Base-by-base conservation (phyloP, 495 filamentous ascomycete species). In the Penicillium riverlandense region DNA sequence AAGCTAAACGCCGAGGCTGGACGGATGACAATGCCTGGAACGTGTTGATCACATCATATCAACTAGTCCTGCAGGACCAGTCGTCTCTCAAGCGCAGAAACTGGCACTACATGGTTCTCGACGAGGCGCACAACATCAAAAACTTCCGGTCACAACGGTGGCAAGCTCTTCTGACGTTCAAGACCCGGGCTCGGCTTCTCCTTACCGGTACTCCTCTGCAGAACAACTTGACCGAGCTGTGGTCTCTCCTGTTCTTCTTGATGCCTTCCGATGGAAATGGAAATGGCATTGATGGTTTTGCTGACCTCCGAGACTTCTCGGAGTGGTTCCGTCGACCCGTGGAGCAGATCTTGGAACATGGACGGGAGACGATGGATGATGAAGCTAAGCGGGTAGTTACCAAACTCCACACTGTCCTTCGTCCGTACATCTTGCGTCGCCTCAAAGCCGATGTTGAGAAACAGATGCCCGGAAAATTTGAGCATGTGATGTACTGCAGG, bases 81-180 rank as follows among this genome's bases (percentile, higher is more conserved):
- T 80, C 86, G 46, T 86, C 91, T n/a, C 88, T 99, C 62, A 91
- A 92, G 57, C 80, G 88, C 41, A 78, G 88, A n/a, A 77, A 76
- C 34, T 99, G 94, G 94, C 90, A 96, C 61, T 99, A 96, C 66
- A 89, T 99, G 80, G 85, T 99, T 46, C 79, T 99, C 11, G 94
- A 99, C 59, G 94, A 99, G 68, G 94, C 94, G 1, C 94, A 99
- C 62, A 97, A 97, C 61, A 99, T 99, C 74, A 97, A 97, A 62
- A 99, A 99, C 59, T 97, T 96, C 73, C 88, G 90, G 51, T 95
- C 91, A 0, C 90, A 95, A 61, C 74, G 91, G 46, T 99, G 92
- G 92, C 91, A 97, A 59, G 88, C 87, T 0, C 71, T 99, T 39
- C 78, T 99, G 7, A 92, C 83, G 1, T 94, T 97, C 66, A 85